A percentile compares a stretch with the other conserved stretches of the same genome.
phyloP scores from a whole-genome alignment of 306 rosid genomes.

The Luffa aegyptiaca region DNA sequence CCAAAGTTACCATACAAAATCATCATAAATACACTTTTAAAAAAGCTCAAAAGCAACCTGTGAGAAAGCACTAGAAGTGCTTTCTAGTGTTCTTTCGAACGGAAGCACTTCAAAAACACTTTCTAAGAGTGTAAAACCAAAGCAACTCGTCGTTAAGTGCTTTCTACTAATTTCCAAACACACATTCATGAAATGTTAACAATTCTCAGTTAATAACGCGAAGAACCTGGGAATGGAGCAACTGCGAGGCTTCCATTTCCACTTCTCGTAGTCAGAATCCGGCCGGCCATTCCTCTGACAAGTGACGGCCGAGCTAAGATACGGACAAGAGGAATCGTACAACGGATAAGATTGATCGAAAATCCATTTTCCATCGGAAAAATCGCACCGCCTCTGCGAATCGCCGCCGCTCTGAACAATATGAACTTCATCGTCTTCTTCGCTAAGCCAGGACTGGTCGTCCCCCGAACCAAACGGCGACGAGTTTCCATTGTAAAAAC shows the following conservation, averaged over 20 bases:
- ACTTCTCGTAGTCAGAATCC: slow-evolving; percentile 86
- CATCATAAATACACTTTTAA: not conserved
- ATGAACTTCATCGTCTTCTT: slow-evolving; percentile 46
- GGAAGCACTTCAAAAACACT: not conserved
- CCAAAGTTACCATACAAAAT: not conserved
- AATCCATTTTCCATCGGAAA: slow-evolving; percentile 77
- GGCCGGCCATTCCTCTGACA: slow-evolving; percentile 92
- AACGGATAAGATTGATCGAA: slow-evolving; percentile 83
- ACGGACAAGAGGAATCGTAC: slow-evolving; percentile 68
- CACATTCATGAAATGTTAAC: not conserved
- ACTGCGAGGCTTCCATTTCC: slow-evolving; percentile 80
- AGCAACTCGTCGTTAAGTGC: not conserved
- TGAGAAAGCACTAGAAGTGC: not conserved
- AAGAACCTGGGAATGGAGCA: slow-evolving; percentile 75
- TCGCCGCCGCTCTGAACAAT: slow-evolving; percentile 44
- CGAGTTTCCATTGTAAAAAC: slow-evolving; percentile 28
- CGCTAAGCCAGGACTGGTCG: slow-evolving; percentile 30
- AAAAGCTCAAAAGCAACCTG: not conserved
- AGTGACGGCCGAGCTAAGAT: slow-evolving; percentile 76
- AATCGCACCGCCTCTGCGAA: slow-evolving; percentile 46
- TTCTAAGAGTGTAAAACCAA: not conserved
- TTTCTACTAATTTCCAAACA: not conserved
- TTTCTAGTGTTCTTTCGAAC: not conserved
- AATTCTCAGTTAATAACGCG: not conserved
- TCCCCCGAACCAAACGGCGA: slow-evolving; percentile 35